These are phyloP conservation scores for Saturnispora quitensis DNA, from an alignment of 805 yeast genomes.

Conservation along the genomic window DNA sequence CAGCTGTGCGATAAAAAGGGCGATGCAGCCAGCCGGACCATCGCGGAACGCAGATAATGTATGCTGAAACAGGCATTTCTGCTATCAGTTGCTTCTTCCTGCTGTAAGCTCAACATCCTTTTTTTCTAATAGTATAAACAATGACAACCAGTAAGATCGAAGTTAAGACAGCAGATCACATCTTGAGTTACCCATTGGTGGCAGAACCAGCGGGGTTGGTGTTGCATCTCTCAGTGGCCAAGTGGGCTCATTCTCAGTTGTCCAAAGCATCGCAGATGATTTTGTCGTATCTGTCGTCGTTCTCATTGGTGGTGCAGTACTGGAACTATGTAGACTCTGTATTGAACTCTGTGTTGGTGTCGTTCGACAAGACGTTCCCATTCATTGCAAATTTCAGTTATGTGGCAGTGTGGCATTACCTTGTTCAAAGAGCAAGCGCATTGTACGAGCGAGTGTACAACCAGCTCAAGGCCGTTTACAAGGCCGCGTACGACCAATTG, in stretches of 20 bases:
- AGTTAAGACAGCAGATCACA: constrained; percentile 16
- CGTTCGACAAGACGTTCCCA: constrained; percentile 27
- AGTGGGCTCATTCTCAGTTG: constrained; percentile 15
- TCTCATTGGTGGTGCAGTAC: constrained; percentile 15
- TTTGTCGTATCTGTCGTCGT: constrained; percentile 13
- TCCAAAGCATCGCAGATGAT: constrained; percentile 9
- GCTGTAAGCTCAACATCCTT: background rate
- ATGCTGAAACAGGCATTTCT: background rate
- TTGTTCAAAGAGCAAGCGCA: background rate
- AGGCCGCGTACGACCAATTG: background rate
- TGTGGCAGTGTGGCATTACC: constrained; percentile 9
- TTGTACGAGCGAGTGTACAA: background rate
- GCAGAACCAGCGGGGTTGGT: constrained; percentile 17
- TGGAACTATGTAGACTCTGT: constrained; percentile 20
- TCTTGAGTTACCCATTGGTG: constrained; percentile 26
- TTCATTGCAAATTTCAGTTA: constrained; percentile 18
- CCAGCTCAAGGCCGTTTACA: background rate
- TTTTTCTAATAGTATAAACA: background rate
- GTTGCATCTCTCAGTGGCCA: constrained; percentile 13
- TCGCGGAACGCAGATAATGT: background rate
- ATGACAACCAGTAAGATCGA: background rate
- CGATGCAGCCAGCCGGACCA: background rate
- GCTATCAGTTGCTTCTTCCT: background rate
- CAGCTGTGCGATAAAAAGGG: background rate
- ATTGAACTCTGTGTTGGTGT: constrained; percentile 17